These are phyloP conservation scores for Kluyveromyces dobzhanskii DNA, from an alignment of 805 yeast genomes.

Conservation along the genomic window DNA sequence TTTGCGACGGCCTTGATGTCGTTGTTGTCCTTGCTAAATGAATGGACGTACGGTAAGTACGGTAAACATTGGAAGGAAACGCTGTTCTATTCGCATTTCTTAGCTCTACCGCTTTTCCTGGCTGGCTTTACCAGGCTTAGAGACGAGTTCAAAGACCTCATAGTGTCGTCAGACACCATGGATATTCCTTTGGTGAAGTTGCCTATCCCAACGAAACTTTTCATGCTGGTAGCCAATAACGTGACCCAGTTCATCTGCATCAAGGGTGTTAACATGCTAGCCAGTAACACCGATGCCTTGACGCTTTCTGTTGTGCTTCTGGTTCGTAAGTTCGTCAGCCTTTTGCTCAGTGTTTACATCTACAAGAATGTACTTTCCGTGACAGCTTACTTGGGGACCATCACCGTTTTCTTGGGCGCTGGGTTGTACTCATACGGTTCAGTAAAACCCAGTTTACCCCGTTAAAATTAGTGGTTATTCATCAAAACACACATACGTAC, in stretches of 20 bases:
- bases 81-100: conserved; percentile 50
- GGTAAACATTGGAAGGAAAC: conserved; percentile 61
- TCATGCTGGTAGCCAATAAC: conserved; percentile 35
- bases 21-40: conserved; percentile 50
- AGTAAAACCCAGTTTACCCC: background rate
- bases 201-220: conserved; percentile 19
- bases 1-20: conserved; percentile 34
- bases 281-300: conserved; percentile 50
- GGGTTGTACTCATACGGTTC: conserved; percentile 30
- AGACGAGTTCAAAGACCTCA: conserved; percentile 25
- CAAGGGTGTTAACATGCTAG: conserved; percentile 56
- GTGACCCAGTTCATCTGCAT: conserved; percentile 55
- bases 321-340: conserved; percentile 52
- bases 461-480: too few species aligned
- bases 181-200: conserved; percentile 1
- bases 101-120: conserved; percentile 46
- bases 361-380: conserved; percentile 39
- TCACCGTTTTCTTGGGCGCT: conserved; percentile 49
- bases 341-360: conserved; percentile 45
- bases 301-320: conserved; percentile 55
- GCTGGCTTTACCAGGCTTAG: conserved; percentile 29
- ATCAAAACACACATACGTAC: too few species aligned
- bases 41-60: conserved; percentile 38
- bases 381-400: conserved; percentile 39
- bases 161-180: conserved; percentile 5